Conservation (phyloP, 768 basidiomycete genomes). For the Lanmaoa pseudosensibilis region DNA sequence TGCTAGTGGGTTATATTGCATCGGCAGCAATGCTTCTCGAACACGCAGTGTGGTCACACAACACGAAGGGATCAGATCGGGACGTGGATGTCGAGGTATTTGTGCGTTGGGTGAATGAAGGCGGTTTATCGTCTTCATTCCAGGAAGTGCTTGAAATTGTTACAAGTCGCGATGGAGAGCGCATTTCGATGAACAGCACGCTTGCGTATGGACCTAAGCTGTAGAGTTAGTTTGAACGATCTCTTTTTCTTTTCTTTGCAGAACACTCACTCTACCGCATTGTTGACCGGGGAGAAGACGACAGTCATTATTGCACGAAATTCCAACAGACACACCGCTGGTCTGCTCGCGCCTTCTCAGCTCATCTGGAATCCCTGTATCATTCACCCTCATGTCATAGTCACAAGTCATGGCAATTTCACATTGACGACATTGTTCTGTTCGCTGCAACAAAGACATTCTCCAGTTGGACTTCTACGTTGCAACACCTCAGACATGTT, state of each 20-base stretch:
- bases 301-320: background rate
- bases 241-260: background rate
- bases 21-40: conserved; percentile 62
- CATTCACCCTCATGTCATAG: conserved; percentile 59
- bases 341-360: conserved; percentile 67
- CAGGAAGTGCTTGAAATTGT: conserved; percentile 23
- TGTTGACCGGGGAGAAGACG: background rate
- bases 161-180: background rate
- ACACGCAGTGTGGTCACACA: conserved; percentile 62
- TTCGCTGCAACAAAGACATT: conserved; percentile 52
- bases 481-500: background rate
- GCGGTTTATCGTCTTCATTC: conserved; percentile 32
- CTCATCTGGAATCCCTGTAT: conserved; percentile 65
- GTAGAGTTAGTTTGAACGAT: conserved; percentile 1
- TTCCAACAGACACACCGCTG: no score
- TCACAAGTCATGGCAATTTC: conserved; percentile 54
- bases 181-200: conserved; percentile 14
- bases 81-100: conserved; percentile 54
- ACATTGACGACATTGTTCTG: no score
- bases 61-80: conserved; percentile 26
- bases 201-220: conserved; percentile 23
- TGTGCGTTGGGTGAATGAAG: conserved; percentile 48
- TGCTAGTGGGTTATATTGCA: conserved; percentile 55
- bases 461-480: conserved; percentile 75
- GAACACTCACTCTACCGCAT: conserved; percentile 40